phyloP scores from a whole-genome alignment of 2,329 filamentous ascomycete genomes.

The Xylaria sp. region DNA sequence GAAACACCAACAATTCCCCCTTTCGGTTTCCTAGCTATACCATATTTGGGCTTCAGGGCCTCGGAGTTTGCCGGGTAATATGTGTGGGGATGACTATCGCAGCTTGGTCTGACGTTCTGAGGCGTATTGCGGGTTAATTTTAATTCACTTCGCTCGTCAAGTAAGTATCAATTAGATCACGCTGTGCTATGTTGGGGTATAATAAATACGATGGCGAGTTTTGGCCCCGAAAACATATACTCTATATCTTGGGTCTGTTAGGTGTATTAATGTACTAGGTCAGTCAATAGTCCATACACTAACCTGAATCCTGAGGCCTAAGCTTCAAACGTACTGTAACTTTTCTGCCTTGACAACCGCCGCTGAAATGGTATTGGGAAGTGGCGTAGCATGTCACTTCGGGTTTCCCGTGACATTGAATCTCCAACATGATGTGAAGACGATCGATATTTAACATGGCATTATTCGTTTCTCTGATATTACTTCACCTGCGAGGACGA shows the following conservation, averaged over 20 bases:
- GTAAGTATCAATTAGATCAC: not conserved
- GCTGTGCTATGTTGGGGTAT: not conserved
- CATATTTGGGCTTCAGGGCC: not conserved
- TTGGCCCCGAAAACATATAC: not conserved
- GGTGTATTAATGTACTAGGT: not conserved
- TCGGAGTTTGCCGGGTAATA: constrained; percentile 8
- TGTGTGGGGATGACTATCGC: not conserved
- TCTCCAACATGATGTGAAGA: not conserved
- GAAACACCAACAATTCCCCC: not conserved
- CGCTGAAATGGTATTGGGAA: not conserved
- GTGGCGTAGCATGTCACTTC: not conserved
- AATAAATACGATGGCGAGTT: not conserved
- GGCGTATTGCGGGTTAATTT: not conserved
- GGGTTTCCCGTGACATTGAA: not conserved
- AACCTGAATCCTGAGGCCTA: not conserved
- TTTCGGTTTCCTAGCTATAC: constrained; percentile 7
- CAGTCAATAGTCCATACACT: too few species aligned
- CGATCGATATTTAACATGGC: not conserved
- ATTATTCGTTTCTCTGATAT: not conserved
- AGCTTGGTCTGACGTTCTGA: not conserved
- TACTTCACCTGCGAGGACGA: too few species aligned
- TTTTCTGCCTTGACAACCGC: not conserved
- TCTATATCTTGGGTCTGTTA: not conserved
- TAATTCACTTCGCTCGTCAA: not conserved
- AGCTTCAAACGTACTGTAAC: not conserved